Percentiles rank a stretch among this genome's conserved stretches.
phyloP scores from a whole-genome alignment of 805 yeast genomes.

The Candida qinlingensis region DNA sequence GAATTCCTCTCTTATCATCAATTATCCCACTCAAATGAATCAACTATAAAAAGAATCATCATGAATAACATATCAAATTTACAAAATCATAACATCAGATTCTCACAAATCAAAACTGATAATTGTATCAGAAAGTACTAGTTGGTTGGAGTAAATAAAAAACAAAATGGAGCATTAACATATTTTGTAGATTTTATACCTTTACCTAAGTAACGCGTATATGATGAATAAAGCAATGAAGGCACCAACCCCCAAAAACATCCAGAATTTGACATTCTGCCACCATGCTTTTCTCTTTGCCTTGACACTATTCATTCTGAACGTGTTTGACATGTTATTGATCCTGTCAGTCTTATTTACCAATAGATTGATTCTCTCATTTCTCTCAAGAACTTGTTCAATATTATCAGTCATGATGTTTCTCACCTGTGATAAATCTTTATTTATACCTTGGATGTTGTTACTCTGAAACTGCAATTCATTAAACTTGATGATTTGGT shows the following conservation, averaged over 20 bases:
- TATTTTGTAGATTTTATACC: background rate
- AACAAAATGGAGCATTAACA: no score
- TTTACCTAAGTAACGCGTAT: slow-evolving; percentile 23
- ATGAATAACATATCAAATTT: no score
- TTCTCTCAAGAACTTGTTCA: slow-evolving; percentile 51
- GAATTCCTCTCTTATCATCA: no score
- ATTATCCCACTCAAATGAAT: no score
- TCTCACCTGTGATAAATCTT: slow-evolving; percentile 52
- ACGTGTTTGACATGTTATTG: slow-evolving; percentile 47
- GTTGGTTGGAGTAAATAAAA: no score
- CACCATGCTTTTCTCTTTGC: slow-evolving; percentile 55
- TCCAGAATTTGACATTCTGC: slow-evolving; percentile 41
- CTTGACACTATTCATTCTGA: slow-evolving; percentile 45
- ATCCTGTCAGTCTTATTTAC: slow-evolving; percentile 59
- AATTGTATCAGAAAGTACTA: no score
- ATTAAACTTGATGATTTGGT: slow-evolving; percentile 49
- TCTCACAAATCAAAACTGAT: no score
- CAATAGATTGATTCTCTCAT: slow-evolving; percentile 49
- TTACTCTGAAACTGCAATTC: slow-evolving; percentile 37
- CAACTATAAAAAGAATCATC: no score
- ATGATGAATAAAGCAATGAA: slow-evolving; percentile 68
- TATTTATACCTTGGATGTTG: slow-evolving; percentile 33
- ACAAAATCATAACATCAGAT: no score
- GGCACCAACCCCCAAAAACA: slow-evolving; percentile 54
- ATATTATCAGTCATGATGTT: slow-evolving; percentile 56